These are phyloP conservation scores for Pseudohalonectria lignicola DNA, from an alignment of 2,329 filamentous ascomycete species.

Conservation along the genomic window DNA sequence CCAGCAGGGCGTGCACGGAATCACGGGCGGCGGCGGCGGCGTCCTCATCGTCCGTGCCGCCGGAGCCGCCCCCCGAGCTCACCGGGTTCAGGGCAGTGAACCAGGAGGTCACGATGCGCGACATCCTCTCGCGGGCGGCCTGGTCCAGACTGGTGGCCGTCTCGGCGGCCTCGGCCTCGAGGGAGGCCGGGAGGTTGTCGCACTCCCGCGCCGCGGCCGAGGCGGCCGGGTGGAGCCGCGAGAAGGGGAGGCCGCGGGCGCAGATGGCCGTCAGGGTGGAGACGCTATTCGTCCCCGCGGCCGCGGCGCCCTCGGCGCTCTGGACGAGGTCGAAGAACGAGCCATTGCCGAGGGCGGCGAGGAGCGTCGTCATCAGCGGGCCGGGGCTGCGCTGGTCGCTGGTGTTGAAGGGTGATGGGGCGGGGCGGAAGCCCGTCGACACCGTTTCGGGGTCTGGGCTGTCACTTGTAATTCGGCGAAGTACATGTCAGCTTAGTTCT, in stretches of 20 bases:
- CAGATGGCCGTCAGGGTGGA: neutral
- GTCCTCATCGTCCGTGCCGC: neutral
- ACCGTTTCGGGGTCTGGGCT: neutral
- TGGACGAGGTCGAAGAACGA: neutral
- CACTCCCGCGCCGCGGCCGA: neutral
- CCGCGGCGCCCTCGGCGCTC: neutral
- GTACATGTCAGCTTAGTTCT: neutral
- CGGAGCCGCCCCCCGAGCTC: neutral
- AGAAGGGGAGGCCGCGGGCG: slow-evolving; percentile 2
- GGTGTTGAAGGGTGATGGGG: neutral
- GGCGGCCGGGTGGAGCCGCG: neutral
- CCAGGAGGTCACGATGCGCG: neutral
- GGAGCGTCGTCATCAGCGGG: neutral
- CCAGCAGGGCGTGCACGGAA: neutral
- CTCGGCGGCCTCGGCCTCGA: neutral
- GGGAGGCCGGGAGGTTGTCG: neutral
- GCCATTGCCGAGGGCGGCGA: neutral
- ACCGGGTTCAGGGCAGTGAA: neutral
- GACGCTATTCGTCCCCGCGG: neutral
- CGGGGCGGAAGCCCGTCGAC: neutral
- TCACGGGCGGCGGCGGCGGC: neutral
- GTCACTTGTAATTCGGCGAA: neutral
- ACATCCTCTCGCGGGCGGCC: neutral
- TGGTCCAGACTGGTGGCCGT: neutral
- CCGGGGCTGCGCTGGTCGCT: neutral